A percentile compares a stretch with the other conserved stretches of the same genome.
These are phyloP conservation scores for Fusarium tupiense DNA, from an alignment of 2,329 filamentous ascomycete species.

Conservation along the genomic window DNA sequence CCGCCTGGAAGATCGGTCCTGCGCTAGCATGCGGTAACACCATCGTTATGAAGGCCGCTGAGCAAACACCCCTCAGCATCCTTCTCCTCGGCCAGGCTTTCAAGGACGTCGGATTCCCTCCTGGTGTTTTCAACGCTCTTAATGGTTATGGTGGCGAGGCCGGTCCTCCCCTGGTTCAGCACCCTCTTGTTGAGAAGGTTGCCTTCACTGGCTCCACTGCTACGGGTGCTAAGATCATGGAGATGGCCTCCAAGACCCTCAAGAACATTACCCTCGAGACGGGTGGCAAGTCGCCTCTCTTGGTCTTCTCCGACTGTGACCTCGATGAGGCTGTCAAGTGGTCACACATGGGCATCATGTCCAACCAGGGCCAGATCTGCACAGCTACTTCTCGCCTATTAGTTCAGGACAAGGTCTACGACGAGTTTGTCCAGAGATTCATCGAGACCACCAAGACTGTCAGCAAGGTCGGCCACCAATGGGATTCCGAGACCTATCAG, in stretches of 20 bases:
- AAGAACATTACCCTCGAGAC: slow-evolving; percentile 67
- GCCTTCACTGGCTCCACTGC: slow-evolving; percentile 81
- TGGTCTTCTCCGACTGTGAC: slow-evolving; percentile 78
- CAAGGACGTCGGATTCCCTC: slow-evolving; percentile 79
- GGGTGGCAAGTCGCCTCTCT: slow-evolving; percentile 81
- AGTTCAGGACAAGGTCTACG: slow-evolving; percentile 84
- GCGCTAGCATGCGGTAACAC: slow-evolving; percentile 77
- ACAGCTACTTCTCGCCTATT: slow-evolving; percentile 83
- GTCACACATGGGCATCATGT: slow-evolving; percentile 75
- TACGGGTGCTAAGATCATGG: slow-evolving; percentile 78
- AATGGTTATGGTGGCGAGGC: slow-evolving; percentile 80
- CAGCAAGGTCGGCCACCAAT: slow-evolving; percentile 49
- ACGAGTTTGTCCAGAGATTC: slow-evolving; percentile 82
- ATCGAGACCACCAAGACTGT: slow-evolving; percentile 72
- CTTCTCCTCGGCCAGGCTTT: slow-evolving; percentile 70
- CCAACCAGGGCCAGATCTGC: slow-evolving; percentile 70
- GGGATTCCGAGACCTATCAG: slow-evolving; percentile 50
- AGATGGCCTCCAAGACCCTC: slow-evolving; percentile 75
- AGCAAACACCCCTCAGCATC: slow-evolving; percentile 78
- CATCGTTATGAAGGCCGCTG: slow-evolving; percentile 76
- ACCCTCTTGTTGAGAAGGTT: slow-evolving; percentile 77
- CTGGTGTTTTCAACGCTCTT: slow-evolving; percentile 78
- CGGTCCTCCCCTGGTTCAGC: slow-evolving; percentile 67
- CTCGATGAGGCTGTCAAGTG: slow-evolving; percentile 78
- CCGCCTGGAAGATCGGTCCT: slow-evolving; percentile 80